Base-by-base conservation (phyloP, 768 basidiomycete species). In the Dioszegia hungarica region DNA sequence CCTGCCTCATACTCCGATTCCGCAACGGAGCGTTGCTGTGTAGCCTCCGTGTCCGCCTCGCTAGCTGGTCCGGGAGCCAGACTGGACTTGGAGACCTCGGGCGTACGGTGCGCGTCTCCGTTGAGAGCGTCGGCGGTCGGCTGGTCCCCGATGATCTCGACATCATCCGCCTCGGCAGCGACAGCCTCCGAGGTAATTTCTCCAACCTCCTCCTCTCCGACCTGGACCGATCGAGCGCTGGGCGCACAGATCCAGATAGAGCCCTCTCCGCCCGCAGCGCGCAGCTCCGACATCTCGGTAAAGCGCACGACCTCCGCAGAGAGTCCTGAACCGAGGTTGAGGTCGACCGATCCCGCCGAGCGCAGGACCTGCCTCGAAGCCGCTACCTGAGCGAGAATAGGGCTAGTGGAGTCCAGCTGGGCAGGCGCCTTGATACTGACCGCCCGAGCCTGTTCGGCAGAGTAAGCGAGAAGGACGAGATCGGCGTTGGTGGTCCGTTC, bases 211-310 rank as follows among this genome's bases (percentile, higher is more conserved):
- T 64, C 63, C 25, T 60, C 59, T 10, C 56, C 59, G 9, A 59
- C 46, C 33, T 58, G 46, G 20, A 43, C 37, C 3, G 29, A 17
- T 9, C 24, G 33, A 5, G 63, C 53, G 20, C 25, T 25, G 5
- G 63, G 63, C 1, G 57, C 54, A 34, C 57, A 61, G 2, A 65
- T 59, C 59, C 60, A 61, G 37, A 65, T 50, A 4, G 60, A 43
- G 25, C 56, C 57, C 15, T 33, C 44, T 20, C n/a, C 20, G 11
- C 54, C 57, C 8, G 60, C 37, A 24, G 41, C 53, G n/a, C 57
- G 29, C 19, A 65, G 14, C 20, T 57, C 45, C 31, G 41, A 36
- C 27, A 65, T 60, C 27, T 54, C 44, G 17, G 54, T 40, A 12
- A 61, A 22, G 8, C 44, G 54, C 15, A 61, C 12, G 19, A 54